These are phyloP conservation scores for Saccharomycopsis synnaedendra DNA, from an alignment of 805 yeast genomes.

Conservation along the genomic window DNA sequence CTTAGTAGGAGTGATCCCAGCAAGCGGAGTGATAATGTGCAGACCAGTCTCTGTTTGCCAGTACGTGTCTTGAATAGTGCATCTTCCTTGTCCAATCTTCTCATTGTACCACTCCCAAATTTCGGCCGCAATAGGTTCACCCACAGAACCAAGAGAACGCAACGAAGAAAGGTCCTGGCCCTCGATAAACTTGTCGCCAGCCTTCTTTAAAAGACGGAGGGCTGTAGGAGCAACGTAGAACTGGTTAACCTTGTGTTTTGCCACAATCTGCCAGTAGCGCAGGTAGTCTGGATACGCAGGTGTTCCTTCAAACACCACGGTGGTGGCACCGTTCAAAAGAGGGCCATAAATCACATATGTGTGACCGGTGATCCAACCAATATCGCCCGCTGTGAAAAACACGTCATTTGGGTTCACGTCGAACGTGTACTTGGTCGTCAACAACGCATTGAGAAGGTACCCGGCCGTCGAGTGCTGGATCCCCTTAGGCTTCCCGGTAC, in stretches of 20 bases:
- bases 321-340: conserved; percentile 60
- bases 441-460: conserved; percentile 58
- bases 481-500: conserved; percentile 86
- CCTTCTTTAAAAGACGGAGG: conserved; percentile 60
- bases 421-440: conserved; percentile 66
- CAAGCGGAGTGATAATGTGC: conserved; percentile 66
- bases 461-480: conserved; percentile 77
- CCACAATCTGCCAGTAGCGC: conserved; percentile 72
- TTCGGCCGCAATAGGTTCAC: conserved; percentile 80
- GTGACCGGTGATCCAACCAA: conserved; percentile 90
- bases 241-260: conserved; percentile 60
- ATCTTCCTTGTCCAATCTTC: conserved; percentile 55
- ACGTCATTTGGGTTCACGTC: conserved; percentile 67
- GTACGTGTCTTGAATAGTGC: conserved; percentile 72
- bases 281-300: conserved; percentile 78
- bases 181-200: conserved; percentile 54
- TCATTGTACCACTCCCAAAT: conserved; percentile 83
- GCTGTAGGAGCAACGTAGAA: conserved; percentile 85
- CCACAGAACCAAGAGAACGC: conserved; percentile 71
- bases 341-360: conserved; percentile 80
- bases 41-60: conserved; percentile 89
- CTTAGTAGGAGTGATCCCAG: conserved; percentile 68
- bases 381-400: conserved; percentile 80
- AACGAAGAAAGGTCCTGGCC: conserved; percentile 52
- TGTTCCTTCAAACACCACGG: conserved; percentile 77